Conservation (phyloP, 2,329 filamentous ascomycete genomes). For the Volutella citrinella region DNA sequence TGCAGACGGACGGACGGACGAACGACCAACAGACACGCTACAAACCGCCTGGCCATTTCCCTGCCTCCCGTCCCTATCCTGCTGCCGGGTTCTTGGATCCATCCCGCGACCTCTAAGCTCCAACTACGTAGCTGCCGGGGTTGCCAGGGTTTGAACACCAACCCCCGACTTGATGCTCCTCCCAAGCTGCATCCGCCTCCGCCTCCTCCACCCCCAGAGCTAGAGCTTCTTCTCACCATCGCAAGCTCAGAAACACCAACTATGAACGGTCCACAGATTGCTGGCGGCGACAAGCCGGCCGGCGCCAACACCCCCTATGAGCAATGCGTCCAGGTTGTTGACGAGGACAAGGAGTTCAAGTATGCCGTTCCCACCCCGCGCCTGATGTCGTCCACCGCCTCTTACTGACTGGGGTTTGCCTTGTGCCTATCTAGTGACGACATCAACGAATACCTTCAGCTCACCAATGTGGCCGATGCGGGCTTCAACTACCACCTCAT, state of each 20-base stretch:
- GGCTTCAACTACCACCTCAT: constrained; percentile 99
- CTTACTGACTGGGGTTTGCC: constrained; percentile 3
- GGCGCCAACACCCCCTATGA: constrained; percentile 70
- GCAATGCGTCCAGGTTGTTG: constrained; percentile 95
- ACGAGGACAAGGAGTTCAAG: constrained; percentile 93
- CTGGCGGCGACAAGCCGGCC: constrained; percentile 65
- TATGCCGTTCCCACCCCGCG: constrained; percentile 46
- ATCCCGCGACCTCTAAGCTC: no score
- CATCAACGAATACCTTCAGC: constrained; percentile 76
- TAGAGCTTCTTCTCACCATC: background rate
- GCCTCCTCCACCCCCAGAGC: background rate
- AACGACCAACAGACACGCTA: no score
- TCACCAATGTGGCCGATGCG: constrained; percentile 76
- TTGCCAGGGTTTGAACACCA: no score
- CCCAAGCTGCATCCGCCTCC: background rate
- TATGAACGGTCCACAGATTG: constrained; percentile 81
- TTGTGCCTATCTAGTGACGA: constrained; percentile 54
- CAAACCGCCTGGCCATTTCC: no score
- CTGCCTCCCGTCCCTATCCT: no score
- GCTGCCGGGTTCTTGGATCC: no score
- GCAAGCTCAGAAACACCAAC: constrained; percentile 9
- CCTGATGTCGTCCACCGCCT: constrained; percentile 6
- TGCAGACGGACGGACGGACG: no score
- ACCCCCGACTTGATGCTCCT: background rate
- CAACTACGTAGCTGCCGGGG: no score